These are phyloP conservation scores for Hordeum vulgare DNA, from an alignment of 176 grass and related monocot genomes.

Conservation along the genomic window DNA sequence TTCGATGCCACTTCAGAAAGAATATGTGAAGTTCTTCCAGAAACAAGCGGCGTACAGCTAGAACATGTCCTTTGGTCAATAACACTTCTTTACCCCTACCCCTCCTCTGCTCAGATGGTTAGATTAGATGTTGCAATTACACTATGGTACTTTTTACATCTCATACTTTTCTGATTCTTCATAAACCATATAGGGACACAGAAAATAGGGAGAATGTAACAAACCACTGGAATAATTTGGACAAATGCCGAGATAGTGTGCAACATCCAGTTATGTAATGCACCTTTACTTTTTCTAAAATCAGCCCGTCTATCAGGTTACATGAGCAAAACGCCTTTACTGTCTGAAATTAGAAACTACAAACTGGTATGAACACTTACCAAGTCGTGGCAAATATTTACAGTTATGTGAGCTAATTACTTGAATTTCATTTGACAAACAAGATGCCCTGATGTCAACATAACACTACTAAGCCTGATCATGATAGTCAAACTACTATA, in stretches of 20 bases:
- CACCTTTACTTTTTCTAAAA: neutral
- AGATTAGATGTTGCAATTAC: neutral
- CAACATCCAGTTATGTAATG: neutral
- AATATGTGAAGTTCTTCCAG: neutral
- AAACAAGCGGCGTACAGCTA: neutral
- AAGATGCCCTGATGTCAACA: neutral
- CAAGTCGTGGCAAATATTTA: neutral
- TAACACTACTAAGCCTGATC: neutral
- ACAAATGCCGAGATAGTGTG: neutral
- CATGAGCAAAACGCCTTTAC: neutral
- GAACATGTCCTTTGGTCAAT: neutral
- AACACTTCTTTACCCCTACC: neutral
- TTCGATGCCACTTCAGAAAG: neutral
- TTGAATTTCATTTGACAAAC: neutral
- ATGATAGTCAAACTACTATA: neutral
- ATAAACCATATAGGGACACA: neutral
- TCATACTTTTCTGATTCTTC: neutral
- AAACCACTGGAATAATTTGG: neutral
- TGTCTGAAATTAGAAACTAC: neutral
- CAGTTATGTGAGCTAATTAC: neutral
- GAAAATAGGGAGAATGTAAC: neutral
- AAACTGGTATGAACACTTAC: neutral
- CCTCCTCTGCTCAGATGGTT: neutral
- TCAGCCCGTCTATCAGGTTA: neutral
- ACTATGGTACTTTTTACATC: neutral